Base-by-base conservation (phyloP, 306 rosid species). In the Cucurbita moschata region DNA sequence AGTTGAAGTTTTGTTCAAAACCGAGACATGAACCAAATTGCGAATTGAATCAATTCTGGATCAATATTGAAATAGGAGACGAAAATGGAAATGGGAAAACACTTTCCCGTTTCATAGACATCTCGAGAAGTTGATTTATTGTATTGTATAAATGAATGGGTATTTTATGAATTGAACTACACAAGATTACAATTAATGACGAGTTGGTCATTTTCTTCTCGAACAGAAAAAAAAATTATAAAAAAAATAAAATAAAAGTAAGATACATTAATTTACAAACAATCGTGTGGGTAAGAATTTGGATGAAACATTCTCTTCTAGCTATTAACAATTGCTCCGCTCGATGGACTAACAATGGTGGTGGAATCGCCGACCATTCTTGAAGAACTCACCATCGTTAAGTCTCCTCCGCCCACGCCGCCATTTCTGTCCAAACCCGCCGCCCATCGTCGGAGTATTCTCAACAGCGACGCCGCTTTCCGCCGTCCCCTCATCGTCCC, bases 401-500 rank as follows among this genome's bases (percentile, higher is more conserved):
- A 67, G 4, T 46, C 56, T 46, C 23, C 59, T 8, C 74, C 74
- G 3, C 2, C 67, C 7, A 14, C n/a, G 42, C 66, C 19, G 4
- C 23, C 54, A 1, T 21, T 57, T 19, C 10, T 21, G 14, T 59
- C 89, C 73, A 95, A 71, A 4, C 92, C 97, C 3, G 96, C 99
- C 13, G 93, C 91, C 99, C 99, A 91, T 67, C 96, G 81, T 43
- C 99, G 78, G 5, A 95, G 68, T 30, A 88, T 84, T 78, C 96
- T 85, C 84, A 95, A 78, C 51, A 95, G 73, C n/a, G 91, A 83
- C 4, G 92, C 92, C 0, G 97, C 99, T 71, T 94, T 94, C 68
- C 96, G 85, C 71, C 88, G 86, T 11, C 84, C 95, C 60, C 99
- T 84, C 12, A 77, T 30, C 3, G 88, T 85, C 37, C 97, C 97